These are phyloP conservation scores for Kalanchoe fedtschenkoi DNA, from an alignment of 164 flowering plant species.

Conservation along the genomic window DNA sequence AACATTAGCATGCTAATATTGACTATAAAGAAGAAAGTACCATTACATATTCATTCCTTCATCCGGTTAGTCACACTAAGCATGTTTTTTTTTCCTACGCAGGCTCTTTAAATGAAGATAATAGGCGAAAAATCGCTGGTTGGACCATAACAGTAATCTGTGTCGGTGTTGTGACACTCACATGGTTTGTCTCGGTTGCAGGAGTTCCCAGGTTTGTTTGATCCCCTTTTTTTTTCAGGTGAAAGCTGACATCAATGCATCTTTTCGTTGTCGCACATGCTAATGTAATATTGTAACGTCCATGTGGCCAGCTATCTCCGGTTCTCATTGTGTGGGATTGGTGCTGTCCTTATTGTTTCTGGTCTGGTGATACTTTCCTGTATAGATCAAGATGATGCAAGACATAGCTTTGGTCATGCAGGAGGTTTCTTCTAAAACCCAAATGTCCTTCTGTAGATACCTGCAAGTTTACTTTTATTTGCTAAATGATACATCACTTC, in stretches of 20 bases:
- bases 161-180: slow-evolving; percentile 54
- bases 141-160: slow-evolving; percentile 60
- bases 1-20: too few species aligned
- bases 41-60: not conserved
- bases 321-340: slow-evolving; percentile 43
- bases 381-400: slow-evolving; percentile 84
- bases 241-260: too few species aligned
- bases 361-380: slow-evolving; percentile 59
- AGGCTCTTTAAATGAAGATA: slow-evolving; percentile 34
- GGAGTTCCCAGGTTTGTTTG: slow-evolving; percentile 44
- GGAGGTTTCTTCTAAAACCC: slow-evolving; percentile 48
- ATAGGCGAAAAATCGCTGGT: slow-evolving; percentile 66
- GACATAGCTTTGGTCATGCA: slow-evolving; percentile 87
- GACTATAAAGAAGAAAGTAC: not conserved
- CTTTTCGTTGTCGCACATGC: not conserved
- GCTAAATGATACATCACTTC: slow-evolving; percentile 8
- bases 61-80: not conserved
- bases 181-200: slow-evolving; percentile 56
- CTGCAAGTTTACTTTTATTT: too few species aligned
- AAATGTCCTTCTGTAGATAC: not conserved
- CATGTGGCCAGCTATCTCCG: slow-evolving; percentile 34
- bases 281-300: not conserved
- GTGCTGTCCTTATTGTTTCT: slow-evolving; percentile 53
- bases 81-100: slow-evolving; percentile 12
- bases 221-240: not conserved